A percentile compares a stretch with the other conserved stretches of the same genome.
phyloP scores from a whole-genome alignment of 805 yeast genomes.

The Debaryomyces tyrocola region DNA sequence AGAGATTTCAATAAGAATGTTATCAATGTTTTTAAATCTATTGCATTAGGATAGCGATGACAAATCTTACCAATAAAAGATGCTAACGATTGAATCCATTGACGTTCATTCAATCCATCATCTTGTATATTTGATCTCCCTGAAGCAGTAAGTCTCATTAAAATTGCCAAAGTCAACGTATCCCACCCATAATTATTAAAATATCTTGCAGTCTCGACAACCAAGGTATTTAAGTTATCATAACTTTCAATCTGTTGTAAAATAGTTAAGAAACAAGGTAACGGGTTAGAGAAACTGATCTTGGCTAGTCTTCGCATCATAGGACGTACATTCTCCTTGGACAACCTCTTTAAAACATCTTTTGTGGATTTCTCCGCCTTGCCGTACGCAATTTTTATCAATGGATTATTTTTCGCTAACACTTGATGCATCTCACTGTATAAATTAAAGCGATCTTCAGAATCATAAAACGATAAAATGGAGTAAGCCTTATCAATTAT shows the following conservation, averaged over 20 bases:
- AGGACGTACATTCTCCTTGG: slow-evolving; percentile 71
- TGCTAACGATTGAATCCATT: slow-evolving; percentile 85
- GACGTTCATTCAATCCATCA: slow-evolving; percentile 78
- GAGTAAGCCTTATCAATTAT: slow-evolving; percentile 60
- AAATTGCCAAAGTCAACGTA: slow-evolving; percentile 68
- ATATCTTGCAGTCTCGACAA: slow-evolving; percentile 75
- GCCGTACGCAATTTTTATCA: slow-evolving; percentile 57
- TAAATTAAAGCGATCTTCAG: slow-evolving; percentile 67
- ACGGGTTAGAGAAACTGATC: slow-evolving; percentile 72
- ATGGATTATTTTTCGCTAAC: slow-evolving; percentile 53
- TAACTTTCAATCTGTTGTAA: slow-evolving; percentile 87
- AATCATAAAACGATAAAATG: slow-evolving; percentile 52
- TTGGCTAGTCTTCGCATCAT: slow-evolving; percentile 75
- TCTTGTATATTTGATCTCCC: slow-evolving; percentile 67
- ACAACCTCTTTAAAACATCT: slow-evolving; percentile 73
- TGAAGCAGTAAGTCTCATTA: slow-evolving; percentile 63
- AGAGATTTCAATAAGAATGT: slow-evolving; percentile 61
- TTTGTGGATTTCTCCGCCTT: slow-evolving; percentile 79
- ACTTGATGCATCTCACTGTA: slow-evolving; percentile 76
- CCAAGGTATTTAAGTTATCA: slow-evolving; percentile 76
- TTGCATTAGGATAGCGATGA: slow-evolving; percentile 46
- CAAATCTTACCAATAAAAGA: slow-evolving; percentile 76
- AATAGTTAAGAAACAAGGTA: slow-evolving; percentile 70
- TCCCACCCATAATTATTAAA: slow-evolving; percentile 85
- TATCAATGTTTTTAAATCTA: slow-evolving; percentile 65